These are phyloP conservation scores for Kernera saxatilis DNA, from an alignment of 345 rosid genomes.

Conservation along the genomic window DNA sequence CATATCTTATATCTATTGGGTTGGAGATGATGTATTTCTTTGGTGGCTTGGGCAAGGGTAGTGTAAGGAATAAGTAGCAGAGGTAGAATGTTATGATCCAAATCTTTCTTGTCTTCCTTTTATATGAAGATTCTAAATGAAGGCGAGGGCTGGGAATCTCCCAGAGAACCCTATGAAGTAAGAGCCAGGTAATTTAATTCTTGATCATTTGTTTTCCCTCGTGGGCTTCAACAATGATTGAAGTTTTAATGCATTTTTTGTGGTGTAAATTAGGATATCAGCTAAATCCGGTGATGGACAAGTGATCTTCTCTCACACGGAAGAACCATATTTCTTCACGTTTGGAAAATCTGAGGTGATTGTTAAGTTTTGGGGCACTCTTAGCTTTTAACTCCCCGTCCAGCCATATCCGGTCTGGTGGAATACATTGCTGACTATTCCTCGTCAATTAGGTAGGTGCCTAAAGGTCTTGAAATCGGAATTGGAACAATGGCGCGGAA, in stretches of 20 bases:
- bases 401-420: not conserved
- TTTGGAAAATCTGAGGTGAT: constrained; percentile 89
- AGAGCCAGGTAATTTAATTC: constrained; percentile 56
- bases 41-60: constrained; percentile 7
- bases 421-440: constrained; percentile 14
- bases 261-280: constrained; percentile 57
- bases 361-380: constrained; percentile 1
- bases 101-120: not conserved
- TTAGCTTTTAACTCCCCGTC: not conserved
- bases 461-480: constrained; percentile 96
- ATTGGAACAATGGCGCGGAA: constrained; percentile 84
- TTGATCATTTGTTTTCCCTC: constrained; percentile 13
- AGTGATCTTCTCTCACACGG: constrained; percentile 45
- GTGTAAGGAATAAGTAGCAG: constrained; percentile 2
- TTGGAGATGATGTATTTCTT: not conserved
- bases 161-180: constrained; percentile 91
- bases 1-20: not conserved
- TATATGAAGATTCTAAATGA: constrained; percentile 58
- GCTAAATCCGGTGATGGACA: constrained; percentile 73
- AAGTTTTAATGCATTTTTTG: not conserved
- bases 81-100: not conserved
- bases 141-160: constrained; percentile 96
- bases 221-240: not conserved
- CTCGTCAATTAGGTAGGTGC: constrained; percentile 52
- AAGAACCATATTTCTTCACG: constrained; percentile 84